These are phyloP conservation scores for Limnomonas spitsbergensis DNA, from an alignment of 139 green algal genomes.

Conservation along the genomic window DNA sequence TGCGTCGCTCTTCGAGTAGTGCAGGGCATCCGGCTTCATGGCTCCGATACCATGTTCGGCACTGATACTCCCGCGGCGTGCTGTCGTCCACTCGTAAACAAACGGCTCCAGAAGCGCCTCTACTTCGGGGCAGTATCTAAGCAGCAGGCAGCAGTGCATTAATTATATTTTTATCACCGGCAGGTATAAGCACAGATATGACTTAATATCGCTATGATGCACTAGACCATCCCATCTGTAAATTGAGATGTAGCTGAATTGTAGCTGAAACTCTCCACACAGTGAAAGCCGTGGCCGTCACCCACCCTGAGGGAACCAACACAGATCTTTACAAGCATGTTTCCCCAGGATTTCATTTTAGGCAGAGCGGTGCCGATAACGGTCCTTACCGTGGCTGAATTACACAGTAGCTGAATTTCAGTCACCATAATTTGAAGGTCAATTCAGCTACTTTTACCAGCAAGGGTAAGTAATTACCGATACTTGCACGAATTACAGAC, in stretches of 20 bases:
- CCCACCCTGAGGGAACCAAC: neutral
- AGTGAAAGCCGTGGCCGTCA: too few relatives aligned
- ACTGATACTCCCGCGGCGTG: constrained; percentile 77
- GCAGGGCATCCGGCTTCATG: constrained; percentile 84
- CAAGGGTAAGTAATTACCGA: too few relatives aligned
- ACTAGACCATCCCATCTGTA: neutral
- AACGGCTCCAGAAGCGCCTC: constrained; percentile 82
- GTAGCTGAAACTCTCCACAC: too few relatives aligned
- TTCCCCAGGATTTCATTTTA: too few relatives aligned
- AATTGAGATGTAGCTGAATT: too few relatives aligned
- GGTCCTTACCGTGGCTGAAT: too few relatives aligned
- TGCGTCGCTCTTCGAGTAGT: constrained; percentile 68
- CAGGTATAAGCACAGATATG: neutral
- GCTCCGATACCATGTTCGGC: constrained; percentile 93
- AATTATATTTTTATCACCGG: neutral
- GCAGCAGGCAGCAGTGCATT: neutral
- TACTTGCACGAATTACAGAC: too few relatives aligned
- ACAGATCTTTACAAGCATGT: too few relatives aligned
- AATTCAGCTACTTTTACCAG: too few relatives aligned
- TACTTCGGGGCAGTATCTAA: constrained; percentile 33
- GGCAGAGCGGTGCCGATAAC: too few relatives aligned
- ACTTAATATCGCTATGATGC: neutral
- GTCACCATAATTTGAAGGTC: too few relatives aligned
- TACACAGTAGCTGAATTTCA: too few relatives aligned
- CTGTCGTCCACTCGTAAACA: constrained; percentile 86